phyloP scores from a whole-genome alignment of 352 stramenopile genomes.

The Phytophthora foliorum region DNA sequence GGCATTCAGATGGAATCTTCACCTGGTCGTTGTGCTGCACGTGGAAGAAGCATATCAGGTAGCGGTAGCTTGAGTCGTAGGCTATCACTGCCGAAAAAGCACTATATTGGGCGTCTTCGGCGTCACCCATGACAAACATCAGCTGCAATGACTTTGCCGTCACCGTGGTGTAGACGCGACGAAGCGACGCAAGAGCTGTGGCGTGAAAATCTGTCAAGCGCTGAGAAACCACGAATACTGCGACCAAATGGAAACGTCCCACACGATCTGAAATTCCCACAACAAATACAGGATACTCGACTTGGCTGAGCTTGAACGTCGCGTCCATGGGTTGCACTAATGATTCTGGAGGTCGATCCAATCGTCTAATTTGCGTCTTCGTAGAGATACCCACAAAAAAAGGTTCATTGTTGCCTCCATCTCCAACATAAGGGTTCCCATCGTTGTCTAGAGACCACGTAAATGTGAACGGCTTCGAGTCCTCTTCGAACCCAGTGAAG shows the following conservation, averaged over 20 bases:
- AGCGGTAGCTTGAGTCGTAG: neutral
- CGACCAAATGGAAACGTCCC: neutral
- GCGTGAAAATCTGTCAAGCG: constrained; percentile 1
- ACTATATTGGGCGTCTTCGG: neutral
- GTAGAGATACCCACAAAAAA: neutral
- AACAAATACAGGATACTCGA: constrained; percentile 3
- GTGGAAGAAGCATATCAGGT: too few relatives aligned
- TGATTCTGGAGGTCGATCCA: neutral
- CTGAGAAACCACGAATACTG: neutral
- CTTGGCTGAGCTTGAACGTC: neutral
- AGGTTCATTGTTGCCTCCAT: neutral
- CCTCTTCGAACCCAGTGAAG: neutral
- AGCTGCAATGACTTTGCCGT: neutral
- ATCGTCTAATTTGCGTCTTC: too few relatives aligned
- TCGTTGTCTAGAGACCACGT: neutral
- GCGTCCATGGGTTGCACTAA: neutral
- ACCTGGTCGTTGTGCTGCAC: neutral
- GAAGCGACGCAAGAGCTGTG: neutral
- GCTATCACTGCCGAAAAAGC: neutral
- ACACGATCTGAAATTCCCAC: neutral
- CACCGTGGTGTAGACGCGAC: neutral
- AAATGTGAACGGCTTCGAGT: neutral
- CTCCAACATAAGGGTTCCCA: neutral
- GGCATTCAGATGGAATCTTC: neutral
- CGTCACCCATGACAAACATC: neutral